Percentiles rank a stretch among this genome's conserved stretches.
These are phyloP conservation scores for Bretziella fagacearum DNA, from an alignment of 2,329 filamentous ascomycete genomes.

Conservation along the genomic window DNA sequence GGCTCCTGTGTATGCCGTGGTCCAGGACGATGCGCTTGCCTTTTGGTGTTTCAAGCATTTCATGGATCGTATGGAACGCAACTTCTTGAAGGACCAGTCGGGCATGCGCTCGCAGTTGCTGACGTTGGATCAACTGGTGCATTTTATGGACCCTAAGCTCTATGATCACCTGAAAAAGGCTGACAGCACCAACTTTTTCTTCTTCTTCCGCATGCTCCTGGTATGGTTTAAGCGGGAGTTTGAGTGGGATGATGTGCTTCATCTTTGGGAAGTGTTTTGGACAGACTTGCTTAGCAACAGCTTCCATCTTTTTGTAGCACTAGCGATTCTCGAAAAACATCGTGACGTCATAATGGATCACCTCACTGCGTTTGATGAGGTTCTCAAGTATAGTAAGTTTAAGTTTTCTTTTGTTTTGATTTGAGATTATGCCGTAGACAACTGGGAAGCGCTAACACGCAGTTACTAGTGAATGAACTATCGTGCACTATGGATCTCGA, in stretches of 20 bases:
- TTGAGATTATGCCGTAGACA: not conserved
- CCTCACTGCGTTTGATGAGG: constrained; percentile 86
- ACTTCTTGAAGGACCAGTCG: constrained; percentile 87
- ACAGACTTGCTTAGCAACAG: constrained; percentile 78
- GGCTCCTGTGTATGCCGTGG: constrained; percentile 87
- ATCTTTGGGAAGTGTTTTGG: constrained; percentile 87
- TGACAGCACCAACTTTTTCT: constrained; percentile 98
- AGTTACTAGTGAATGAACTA: constrained; percentile 65
- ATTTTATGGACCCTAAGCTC: constrained; percentile 89
- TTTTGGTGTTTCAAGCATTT: constrained; percentile 95
- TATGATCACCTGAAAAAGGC: constrained; percentile 78
- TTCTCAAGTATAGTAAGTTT: constrained; percentile 75
- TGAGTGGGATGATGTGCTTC: constrained; percentile 67
- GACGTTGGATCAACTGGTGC: constrained; percentile 83
- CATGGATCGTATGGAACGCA: constrained; percentile 96
- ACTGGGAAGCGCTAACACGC: constrained; percentile 3
- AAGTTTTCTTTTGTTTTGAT: too few species aligned
- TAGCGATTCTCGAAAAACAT: constrained; percentile 91
- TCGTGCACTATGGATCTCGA: constrained; percentile 84
- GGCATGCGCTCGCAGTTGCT: constrained; percentile 88
- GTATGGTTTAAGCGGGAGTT: constrained; percentile 99
- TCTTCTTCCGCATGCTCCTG: constrained; percentile 97
- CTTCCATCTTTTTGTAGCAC: constrained; percentile 86
- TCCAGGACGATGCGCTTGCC: constrained; percentile 91
- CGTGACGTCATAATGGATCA: constrained; percentile 93